A percentile compares a stretch with the other conserved stretches of the same genome.
phyloP scores from a whole-genome alignment of 176 grass and related monocot species.

The Themeda triandra region DNA sequence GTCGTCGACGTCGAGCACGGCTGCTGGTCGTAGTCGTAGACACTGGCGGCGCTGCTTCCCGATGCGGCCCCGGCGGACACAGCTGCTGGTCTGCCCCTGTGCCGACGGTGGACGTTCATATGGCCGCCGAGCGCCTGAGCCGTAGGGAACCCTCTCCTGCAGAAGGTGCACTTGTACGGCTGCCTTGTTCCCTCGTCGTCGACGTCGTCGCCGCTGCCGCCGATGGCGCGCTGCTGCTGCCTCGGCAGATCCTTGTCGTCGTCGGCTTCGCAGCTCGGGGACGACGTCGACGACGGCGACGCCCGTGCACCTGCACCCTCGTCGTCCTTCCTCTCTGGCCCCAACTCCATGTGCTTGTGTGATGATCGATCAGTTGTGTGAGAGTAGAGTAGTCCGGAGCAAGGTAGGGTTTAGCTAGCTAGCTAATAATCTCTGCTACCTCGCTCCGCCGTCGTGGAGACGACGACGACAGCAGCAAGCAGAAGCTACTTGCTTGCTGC shows the following conservation, averaged over 20 bases:
- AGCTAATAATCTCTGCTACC: neutral
- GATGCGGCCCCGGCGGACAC: neutral
- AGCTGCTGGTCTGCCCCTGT: slow-evolving; percentile 9
- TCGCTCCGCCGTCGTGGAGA: neutral
- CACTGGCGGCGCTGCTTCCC: neutral
- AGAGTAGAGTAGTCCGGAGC: neutral
- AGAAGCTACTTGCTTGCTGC: neutral
- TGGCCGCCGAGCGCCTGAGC: slow-evolving; percentile 85
- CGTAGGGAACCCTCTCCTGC: slow-evolving; percentile 81
- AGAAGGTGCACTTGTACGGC: slow-evolving; percentile 83
- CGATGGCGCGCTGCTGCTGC: neutral
- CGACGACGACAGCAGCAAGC: neutral
- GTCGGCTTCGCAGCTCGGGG: neutral
- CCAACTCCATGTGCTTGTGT: slow-evolving; percentile 20
- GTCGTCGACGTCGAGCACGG: neutral
- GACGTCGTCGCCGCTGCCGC: neutral
- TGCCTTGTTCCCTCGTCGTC: slow-evolving; percentile 31
- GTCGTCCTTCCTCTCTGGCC: neutral
- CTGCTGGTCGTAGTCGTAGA: neutral
- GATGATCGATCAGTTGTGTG: neutral
- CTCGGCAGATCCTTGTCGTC: neutral
- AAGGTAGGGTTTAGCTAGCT: neutral
- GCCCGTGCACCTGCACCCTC: neutral
- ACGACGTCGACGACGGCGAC: neutral
- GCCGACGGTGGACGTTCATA: slow-evolving; percentile 87